phyloP scores from a whole-genome alignment of 2,329 filamentous ascomycete species.

The Trichoderma sp. region DNA sequence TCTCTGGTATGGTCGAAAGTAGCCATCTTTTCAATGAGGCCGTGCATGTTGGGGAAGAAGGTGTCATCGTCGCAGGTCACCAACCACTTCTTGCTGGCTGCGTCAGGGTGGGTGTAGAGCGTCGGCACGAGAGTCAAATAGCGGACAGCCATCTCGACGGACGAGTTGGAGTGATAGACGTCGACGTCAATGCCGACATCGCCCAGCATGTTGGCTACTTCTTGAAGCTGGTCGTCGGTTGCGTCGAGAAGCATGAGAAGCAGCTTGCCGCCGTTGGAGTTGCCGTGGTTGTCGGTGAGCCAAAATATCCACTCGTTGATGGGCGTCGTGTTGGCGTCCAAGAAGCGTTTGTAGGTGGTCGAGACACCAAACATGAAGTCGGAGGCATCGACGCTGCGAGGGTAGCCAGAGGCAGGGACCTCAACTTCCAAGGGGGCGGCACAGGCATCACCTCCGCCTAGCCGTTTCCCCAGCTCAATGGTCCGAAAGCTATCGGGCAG shows the following conservation, averaged over 20 bases:
- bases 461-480: slow-evolving; percentile 51
- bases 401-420: slow-evolving; percentile 55
- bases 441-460: slow-evolving; percentile 49
- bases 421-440: slow-evolving; percentile 54
- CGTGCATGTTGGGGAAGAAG: slow-evolving; percentile 64
- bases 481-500: slow-evolving; percentile 53
- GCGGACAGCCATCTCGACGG: slow-evolving; percentile 61
- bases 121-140: slow-evolving; percentile 60
- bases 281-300: slow-evolving; percentile 60
- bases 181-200: slow-evolving; percentile 60
- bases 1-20: slow-evolving; percentile 55
- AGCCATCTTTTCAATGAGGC: slow-evolving; percentile 55
- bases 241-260: slow-evolving; percentile 59
- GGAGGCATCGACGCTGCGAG: slow-evolving; percentile 56
- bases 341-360: slow-evolving; percentile 60
- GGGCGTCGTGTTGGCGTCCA: slow-evolving; percentile 54
- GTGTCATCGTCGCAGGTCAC: slow-evolving; percentile 68
- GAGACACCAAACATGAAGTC: slow-evolving; percentile 64
- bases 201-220: slow-evolving; percentile 52
- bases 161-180: slow-evolving; percentile 58
- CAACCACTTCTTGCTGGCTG: slow-evolving; percentile 59
- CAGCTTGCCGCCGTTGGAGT: slow-evolving; percentile 61
- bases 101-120: slow-evolving; percentile 56
- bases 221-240: slow-evolving; percentile 53
- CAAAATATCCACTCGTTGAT: slow-evolving; percentile 64